phyloP scores from a whole-genome alignment of 805 yeast genomes.

The Ogataea chonburiensis region DNA sequence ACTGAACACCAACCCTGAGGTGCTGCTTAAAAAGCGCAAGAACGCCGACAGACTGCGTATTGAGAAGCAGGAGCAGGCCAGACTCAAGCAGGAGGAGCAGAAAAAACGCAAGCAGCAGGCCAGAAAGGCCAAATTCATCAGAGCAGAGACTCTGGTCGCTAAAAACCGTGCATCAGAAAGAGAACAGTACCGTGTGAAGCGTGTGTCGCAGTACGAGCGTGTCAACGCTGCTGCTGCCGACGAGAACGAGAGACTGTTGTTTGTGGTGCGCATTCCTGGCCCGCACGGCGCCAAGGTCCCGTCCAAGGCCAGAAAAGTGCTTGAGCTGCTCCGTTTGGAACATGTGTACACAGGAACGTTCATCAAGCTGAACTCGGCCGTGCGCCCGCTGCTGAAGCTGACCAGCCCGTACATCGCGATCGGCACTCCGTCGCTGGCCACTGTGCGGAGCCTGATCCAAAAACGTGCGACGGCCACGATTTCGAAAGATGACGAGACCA shows the following conservation, averaged over 20 bases:
- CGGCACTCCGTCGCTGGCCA: slow-evolving; percentile 71
- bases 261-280: slow-evolving; percentile 66
- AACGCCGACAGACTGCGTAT: slow-evolving; percentile 70
- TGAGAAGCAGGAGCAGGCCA: slow-evolving; percentile 68
- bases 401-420: slow-evolving; percentile 71
- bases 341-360: slow-evolving; percentile 69
- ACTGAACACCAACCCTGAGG: slow-evolving; percentile 70
- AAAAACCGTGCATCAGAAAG: slow-evolving; percentile 62
- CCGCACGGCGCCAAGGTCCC: slow-evolving; percentile 68
- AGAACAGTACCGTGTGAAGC: slow-evolving; percentile 65
- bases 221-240: slow-evolving; percentile 27
- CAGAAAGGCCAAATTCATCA: slow-evolving; percentile 54
- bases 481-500: slow-evolving; percentile 26
- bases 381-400: slow-evolving; percentile 62
- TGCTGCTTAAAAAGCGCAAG: slow-evolving; percentile 75
- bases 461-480: slow-evolving; percentile 64
- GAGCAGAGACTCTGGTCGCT: slow-evolving; percentile 74
- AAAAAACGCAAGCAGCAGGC: slow-evolving; percentile 43
- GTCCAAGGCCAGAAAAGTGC: slow-evolving; percentile 55
- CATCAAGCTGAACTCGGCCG: slow-evolving; percentile 57
- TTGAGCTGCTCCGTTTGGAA: slow-evolving; percentile 58
- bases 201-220: slow-evolving; percentile 56
- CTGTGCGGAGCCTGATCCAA: slow-evolving; percentile 71
- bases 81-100: slow-evolving; percentile 46
- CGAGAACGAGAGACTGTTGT: slow-evolving; percentile 50